A percentile compares a stretch with the other conserved stretches of the same genome.
phyloP scores from a whole-genome alignment of 352 stramenopile genomes.

The Pythium coloratum region DNA sequence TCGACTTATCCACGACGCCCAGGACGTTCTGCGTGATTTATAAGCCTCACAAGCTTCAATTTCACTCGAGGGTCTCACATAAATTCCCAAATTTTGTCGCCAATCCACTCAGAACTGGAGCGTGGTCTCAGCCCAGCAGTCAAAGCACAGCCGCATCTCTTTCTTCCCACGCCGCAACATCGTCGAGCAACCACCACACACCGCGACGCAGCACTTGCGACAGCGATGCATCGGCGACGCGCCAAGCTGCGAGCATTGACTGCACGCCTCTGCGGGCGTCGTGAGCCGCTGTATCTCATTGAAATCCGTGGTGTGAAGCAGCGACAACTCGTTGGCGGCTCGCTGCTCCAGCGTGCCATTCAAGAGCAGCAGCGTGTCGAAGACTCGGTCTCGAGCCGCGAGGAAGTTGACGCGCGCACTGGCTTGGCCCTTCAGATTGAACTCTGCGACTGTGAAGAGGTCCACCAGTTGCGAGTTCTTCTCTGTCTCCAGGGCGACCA shows the following conservation, averaged over 20 bases:
- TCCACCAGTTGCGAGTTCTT: conserved; percentile 13
- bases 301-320: conserved; percentile 16
- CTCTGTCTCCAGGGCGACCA: conserved; percentile 22
- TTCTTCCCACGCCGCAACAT: conserved; percentile 16
- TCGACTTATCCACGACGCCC: conserved; percentile 7
- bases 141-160: conserved; percentile 24
- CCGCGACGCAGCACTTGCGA: conserved; percentile 26
- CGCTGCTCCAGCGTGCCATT: conserved; percentile 23
- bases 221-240: conserved; percentile 2
- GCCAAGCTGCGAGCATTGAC: conserved; percentile 4
- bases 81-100: not conserved
- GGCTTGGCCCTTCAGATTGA: conserved; percentile 23
- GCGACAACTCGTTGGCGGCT: conserved; percentile 5
- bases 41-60: not conserved
- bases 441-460: conserved; percentile 20
- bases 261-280: conserved; percentile 4
- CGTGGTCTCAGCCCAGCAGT: conserved; percentile 27
- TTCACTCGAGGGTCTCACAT: not conserved
- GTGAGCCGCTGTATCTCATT: conserved; percentile 12
- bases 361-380: conserved; percentile 17
- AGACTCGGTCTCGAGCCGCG: conserved; percentile 4
- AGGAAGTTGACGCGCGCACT: conserved; percentile 1
- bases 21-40: conserved; percentile 9
- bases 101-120: conserved; percentile 11
- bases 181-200: conserved; percentile 19